phyloP scores from a whole-genome alignment of 352 stramenopile genomes.

The Globisporangium mamillatum region DNA sequence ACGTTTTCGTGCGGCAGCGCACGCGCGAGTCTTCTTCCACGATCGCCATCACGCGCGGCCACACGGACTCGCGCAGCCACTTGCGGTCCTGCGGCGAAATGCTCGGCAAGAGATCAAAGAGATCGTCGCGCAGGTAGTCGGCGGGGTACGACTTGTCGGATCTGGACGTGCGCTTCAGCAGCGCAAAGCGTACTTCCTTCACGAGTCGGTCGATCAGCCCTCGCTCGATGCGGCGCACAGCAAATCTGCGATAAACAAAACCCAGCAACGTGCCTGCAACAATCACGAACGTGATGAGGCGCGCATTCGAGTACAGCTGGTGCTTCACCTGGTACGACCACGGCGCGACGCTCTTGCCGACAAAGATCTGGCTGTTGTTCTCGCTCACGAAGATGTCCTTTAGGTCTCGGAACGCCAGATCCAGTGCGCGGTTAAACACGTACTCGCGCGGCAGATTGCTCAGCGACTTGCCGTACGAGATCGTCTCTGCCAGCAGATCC shows the following conservation, averaged over 20 bases:
- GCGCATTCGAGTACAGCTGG: conserved; percentile 42
- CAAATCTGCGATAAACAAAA: conserved; percentile 33
- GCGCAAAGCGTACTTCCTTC: conserved; percentile 65
- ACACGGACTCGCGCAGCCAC: conserved; percentile 54
- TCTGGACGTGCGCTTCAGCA: conserved; percentile 41
- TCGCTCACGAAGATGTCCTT: conserved; percentile 51
- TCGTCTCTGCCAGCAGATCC: conserved; percentile 33
- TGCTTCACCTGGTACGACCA: conserved; percentile 52
- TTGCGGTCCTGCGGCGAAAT: conserved; percentile 39
- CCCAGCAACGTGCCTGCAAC: conserved; percentile 25
- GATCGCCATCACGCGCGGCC: conserved; percentile 52
- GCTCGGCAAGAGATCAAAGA: conserved; percentile 41
- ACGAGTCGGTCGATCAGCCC: conserved; percentile 58
- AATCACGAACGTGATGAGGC: conserved; percentile 37
- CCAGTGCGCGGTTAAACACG: conserved; percentile 58
- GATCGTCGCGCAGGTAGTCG: conserved; percentile 55
- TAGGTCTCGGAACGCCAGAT: conserved; percentile 54
- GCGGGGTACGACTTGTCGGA: conserved; percentile 47
- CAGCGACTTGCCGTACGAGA: conserved; percentile 44
- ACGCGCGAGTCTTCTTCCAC: conserved; percentile 59
- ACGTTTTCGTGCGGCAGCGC: conserved; percentile 38
- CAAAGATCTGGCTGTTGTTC: conserved; percentile 44
- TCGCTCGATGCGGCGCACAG: conserved; percentile 43
- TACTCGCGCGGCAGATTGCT: conserved; percentile 42
- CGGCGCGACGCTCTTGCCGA: conserved; percentile 40